These are phyloP conservation scores for Neoarthrinium moseri DNA, from an alignment of 2,329 filamentous ascomycete genomes.

Conservation along the genomic window DNA sequence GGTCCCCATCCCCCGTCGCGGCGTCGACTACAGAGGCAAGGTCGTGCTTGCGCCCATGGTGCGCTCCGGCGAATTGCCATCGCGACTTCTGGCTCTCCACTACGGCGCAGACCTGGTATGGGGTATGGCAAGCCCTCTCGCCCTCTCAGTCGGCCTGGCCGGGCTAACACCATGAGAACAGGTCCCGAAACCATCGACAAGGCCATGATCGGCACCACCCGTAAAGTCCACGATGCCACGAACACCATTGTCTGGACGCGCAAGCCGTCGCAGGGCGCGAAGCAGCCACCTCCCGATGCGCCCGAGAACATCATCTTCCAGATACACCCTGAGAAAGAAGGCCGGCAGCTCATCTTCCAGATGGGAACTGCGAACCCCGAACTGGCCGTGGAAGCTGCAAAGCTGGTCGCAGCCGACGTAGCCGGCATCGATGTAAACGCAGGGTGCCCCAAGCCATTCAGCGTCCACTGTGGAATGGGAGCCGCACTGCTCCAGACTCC, in stretches of 20 bases:
- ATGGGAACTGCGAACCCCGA: constrained; percentile 84
- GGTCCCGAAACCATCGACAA: constrained; percentile 93
- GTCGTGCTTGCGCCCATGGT: constrained; percentile 97
- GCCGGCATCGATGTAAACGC: constrained; percentile 96
- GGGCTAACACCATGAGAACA: constrained; percentile 36
- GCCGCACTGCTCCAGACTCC: constrained; percentile 85
- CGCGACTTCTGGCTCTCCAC: constrained; percentile 81
- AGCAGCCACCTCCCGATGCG: constrained; percentile 51
- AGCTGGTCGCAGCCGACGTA: constrained; percentile 82
- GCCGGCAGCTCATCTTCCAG: constrained; percentile 79
- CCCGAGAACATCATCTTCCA: constrained; percentile 77
- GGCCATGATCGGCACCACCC: constrained; percentile 82
- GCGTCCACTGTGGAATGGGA: constrained; percentile 91
- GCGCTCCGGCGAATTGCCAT: constrained; percentile 91
- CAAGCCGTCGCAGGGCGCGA: constrained; percentile 67
- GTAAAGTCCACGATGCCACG: constrained; percentile 73
- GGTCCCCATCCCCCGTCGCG: constrained; percentile 82
- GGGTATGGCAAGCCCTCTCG: constrained; percentile 57
- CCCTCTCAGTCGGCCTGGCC: too few relatives aligned
- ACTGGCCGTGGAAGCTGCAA: constrained; percentile 79
- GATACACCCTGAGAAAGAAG: constrained; percentile 75
- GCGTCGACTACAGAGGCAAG: constrained; percentile 92
- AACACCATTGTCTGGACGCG: constrained; percentile 84
- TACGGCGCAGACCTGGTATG: constrained; percentile 97
- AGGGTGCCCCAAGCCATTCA: constrained; percentile 97